Evolutionary conservation across 169 alveolate genomes (phyloP).

Genomic region (Plasmodium yoelii): DNA sequence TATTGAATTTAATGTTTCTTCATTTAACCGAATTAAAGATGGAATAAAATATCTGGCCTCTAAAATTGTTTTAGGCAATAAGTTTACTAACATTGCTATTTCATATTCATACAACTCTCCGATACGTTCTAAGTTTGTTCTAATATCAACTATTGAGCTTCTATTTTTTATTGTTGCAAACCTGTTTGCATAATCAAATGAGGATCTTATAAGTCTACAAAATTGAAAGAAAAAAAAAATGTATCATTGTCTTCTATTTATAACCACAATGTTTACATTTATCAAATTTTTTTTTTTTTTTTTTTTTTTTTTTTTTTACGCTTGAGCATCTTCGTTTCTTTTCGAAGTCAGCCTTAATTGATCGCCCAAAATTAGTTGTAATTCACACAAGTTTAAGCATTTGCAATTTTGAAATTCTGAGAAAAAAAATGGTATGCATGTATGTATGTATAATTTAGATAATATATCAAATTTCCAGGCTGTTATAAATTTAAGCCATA

Average conservation of each 20-base stretch:
- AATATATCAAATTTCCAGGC: too few species aligned
- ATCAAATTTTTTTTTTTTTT: conserved; percentile 12
- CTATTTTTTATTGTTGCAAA: conserved; percentile 84
- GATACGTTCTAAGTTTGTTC: conserved; percentile 90
- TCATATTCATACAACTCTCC: conserved; percentile 91
- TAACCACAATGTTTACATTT: too few species aligned
- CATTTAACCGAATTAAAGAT: conserved; percentile 77
- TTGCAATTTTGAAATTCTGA: conserved; percentile 82
- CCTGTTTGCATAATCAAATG: conserved; percentile 81
- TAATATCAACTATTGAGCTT: conserved; percentile 82
- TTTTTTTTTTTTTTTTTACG: conserved; percentile 74
- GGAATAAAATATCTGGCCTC: conserved; percentile 89
- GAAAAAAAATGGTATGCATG: not conserved
- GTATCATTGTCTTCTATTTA: not conserved
- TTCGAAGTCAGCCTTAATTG: conserved; percentile 84
- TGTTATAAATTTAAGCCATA: not conserved
- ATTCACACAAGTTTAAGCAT: conserved; percentile 85
- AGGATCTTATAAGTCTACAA: conserved; percentile 81
- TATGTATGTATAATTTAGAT: not conserved
- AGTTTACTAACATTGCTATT: conserved; percentile 90
- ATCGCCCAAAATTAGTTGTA: conserved; percentile 86
- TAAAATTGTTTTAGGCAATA: conserved; percentile 89
- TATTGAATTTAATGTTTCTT: conserved; percentile 76
- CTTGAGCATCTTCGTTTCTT: conserved; percentile 84
- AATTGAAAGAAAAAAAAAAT: not conserved